Evolutionary conservation across 257 asterid species (phyloP).

Genomic region (Fraxinus cuspidata): DNA sequence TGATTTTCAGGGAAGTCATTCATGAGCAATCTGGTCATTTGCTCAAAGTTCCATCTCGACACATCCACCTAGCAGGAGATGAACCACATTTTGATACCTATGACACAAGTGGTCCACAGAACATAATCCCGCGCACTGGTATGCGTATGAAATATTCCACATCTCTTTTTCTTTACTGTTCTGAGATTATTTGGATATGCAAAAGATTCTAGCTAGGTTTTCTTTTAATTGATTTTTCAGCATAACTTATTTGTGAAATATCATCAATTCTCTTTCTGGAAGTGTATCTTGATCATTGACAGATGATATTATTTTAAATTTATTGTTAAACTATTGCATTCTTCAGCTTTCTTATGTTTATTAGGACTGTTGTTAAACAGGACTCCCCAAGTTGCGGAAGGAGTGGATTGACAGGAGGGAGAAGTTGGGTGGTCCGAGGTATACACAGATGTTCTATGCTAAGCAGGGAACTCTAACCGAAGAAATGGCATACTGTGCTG

Average conservation of each 20-base stretch:
- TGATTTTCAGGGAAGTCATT: conserved; percentile 69
- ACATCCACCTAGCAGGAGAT: conserved; percentile 79
- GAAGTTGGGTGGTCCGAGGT: conserved; percentile 75
- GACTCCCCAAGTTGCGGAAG: conserved; percentile 84
- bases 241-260: neutral
- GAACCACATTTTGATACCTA: conserved; percentile 91
- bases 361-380: conserved; percentile 39
- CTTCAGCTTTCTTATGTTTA: conserved; percentile 11
- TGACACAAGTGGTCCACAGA: conserved; percentile 96
- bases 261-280: neutral
- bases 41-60: conserved; percentile 83
- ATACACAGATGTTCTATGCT: conserved; percentile 91
- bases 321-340: conserved; percentile 11
- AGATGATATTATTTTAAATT: neutral
- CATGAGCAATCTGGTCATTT: conserved; percentile 79
- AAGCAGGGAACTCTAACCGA: conserved; percentile 89
- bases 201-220: neutral
- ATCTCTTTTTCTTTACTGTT: conserved; percentile 2
- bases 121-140: conserved; percentile 69
- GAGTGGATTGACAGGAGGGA: conserved; percentile 89
- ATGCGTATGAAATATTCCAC: conserved; percentile 19
- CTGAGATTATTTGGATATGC: neutral
- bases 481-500: conserved; percentile 92
- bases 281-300: neutral
- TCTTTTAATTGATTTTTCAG: neutral